Percentiles rank a stretch among this genome's conserved stretches.
phyloP scores from a whole-genome alignment of 1,284 basidiomycete species.

The Volvariella volvacea region DNA sequence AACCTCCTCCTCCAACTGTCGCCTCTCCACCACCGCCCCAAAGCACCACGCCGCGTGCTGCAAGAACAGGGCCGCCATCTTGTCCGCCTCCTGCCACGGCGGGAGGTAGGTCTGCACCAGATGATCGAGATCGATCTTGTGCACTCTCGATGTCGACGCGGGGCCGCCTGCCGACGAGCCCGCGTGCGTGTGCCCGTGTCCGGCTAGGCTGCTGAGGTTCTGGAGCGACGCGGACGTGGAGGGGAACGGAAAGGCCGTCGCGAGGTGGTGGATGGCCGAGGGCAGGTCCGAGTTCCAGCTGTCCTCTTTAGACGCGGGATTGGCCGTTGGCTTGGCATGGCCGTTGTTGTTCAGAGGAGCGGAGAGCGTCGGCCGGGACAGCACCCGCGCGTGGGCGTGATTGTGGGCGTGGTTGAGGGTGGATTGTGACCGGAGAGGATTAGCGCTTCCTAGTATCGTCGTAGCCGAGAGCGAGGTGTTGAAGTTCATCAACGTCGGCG shows the following conservation, averaged over 20 bases:
- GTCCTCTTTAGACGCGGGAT: constrained; percentile 9
- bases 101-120: constrained; percentile 48
- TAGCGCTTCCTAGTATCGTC: too few species aligned
- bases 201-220: too few species aligned
- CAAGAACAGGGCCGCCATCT: constrained; percentile 57
- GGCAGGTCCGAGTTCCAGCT: constrained; percentile 16
- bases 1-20: constrained; percentile 56
- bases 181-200: too few species aligned
- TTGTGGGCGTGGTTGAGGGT: too few species aligned
- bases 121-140: constrained; percentile 36
- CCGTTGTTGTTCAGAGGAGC: background rate
- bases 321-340: constrained; percentile 5
- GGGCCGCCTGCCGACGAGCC: too few species aligned
- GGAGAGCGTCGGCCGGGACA: too few species aligned
- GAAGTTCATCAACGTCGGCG: too few species aligned
- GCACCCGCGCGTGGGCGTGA: too few species aligned
- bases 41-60: constrained; percentile 74
- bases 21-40: constrained; percentile 48
- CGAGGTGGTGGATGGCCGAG: constrained; percentile 33
- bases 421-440: too few species aligned
- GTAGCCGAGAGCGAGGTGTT: too few species aligned
- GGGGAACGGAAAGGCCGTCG: constrained; percentile 46
- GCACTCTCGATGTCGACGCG: constrained; percentile 9
- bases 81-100: constrained; percentile 44
- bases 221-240: constrained; percentile 20